These are phyloP conservation scores for Ulmus americana DNA, from an alignment of 331 rosid genomes.

Conservation along the genomic window DNA sequence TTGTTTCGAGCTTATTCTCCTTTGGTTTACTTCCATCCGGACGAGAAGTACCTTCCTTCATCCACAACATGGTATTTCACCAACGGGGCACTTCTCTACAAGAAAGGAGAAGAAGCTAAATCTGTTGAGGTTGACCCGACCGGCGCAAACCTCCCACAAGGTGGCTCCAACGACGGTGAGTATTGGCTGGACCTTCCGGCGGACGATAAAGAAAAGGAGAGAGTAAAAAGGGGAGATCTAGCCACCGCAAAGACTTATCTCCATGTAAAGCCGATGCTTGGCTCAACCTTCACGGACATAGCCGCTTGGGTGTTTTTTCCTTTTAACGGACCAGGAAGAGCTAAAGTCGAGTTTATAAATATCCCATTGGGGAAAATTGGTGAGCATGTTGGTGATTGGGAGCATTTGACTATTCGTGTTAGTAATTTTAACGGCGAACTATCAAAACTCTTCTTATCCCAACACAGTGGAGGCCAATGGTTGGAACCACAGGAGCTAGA, in stretches of 20 bases:
- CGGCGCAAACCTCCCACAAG: slow-evolving; percentile 65
- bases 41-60: slow-evolving; percentile 55
- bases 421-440: slow-evolving; percentile 68
- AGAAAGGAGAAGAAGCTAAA: slow-evolving; percentile 29
- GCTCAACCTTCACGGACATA: slow-evolving; percentile 61
- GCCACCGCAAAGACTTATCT: slow-evolving; percentile 34
- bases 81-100: slow-evolving; percentile 48
- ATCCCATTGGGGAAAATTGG: slow-evolving; percentile 53
- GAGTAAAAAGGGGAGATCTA: slow-evolving; percentile 51
- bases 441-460: slow-evolving; percentile 43
- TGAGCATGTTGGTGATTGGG: slow-evolving; percentile 74
- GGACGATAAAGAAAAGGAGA: slow-evolving; percentile 37
- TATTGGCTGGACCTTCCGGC: slow-evolving; percentile 66
- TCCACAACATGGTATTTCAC: slow-evolving; percentile 59
- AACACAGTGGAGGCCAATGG: slow-evolving; percentile 69
- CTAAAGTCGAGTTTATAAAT: slow-evolving; percentile 44
- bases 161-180: slow-evolving; percentile 54
- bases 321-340: slow-evolving; percentile 62
- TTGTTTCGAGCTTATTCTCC: slow-evolving; percentile 53
- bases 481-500: slow-evolving; percentile 50
- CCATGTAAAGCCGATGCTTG: slow-evolving; percentile 68
- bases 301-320: slow-evolving; percentile 69
- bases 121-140: slow-evolving; percentile 29
- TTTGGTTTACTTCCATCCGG: slow-evolving; percentile 49
- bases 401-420: slow-evolving; percentile 57